Base-by-base conservation (phyloP, 2,329 filamentous ascomycete genomes). In the Simplicillium sp. region DNA sequence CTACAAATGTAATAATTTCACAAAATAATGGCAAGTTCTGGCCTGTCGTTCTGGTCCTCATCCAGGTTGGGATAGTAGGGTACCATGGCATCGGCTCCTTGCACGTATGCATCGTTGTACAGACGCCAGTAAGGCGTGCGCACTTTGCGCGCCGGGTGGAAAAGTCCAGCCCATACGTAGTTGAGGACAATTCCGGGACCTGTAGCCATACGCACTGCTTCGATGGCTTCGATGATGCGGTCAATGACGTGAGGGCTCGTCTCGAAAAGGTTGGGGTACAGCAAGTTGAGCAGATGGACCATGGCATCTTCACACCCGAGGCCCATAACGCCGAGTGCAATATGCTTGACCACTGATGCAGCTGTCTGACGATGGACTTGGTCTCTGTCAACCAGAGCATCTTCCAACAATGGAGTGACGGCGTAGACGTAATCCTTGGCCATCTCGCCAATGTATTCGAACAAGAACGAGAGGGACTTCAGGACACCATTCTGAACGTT, bases 391-490 rank as follows among this genome's bases (percentile, higher is more conserved):
- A 96, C 96, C 46, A 98, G 80, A 3, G 94, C 92, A 58, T 98
- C 92, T 59, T 98, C 92, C 2, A 98, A 80, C 9, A 98, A 71
- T 7, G 92, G 92, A 2, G 89, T 96, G 29, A 98, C 89, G 14
- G 94, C 92, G 57, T 98, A 98, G 57, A 98, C 92, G 60, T 98
- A 98, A 64, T 98, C 92, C 67, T 97, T 98, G 48, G 88, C 87
- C 92, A 98, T 97, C 64, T 98, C 92, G 48, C 92, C 92, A 60
- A 98, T 98, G 65, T 98, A 98, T 59, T 98, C 92, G 57, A 97
- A 98, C 46, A 98, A 73, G 74, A 98, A 98, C 7, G 87, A 94
- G 40, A 98, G 75, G 5, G 89, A 89, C 63, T 98, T 98, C 58
- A 98, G 80, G 29, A 98, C 92, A 66, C 92, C 92, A 53, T 98